Conservation (phyloP, 2,329 filamentous ascomycete species). For the Pyricularia sp. region DNA sequence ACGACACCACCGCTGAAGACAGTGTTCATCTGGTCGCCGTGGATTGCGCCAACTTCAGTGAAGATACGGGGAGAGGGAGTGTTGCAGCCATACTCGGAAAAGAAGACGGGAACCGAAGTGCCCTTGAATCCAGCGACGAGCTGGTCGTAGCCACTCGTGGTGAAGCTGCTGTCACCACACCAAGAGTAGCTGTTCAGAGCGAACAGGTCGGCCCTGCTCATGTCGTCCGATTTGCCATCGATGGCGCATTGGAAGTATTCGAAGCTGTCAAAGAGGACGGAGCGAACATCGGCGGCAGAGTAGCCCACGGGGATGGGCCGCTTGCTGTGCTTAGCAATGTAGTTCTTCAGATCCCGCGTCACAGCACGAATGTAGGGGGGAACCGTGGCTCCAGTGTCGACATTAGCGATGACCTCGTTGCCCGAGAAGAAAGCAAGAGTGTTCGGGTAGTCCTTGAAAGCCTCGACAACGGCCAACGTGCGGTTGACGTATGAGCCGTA, state of each 20-base stretch:
- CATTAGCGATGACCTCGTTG: constrained; percentile 68
- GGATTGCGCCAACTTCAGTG: constrained; percentile 66
- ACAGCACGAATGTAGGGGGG: constrained; percentile 68
- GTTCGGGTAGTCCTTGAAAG: constrained; percentile 59
- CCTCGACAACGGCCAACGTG: constrained; percentile 58
- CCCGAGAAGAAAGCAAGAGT: constrained; percentile 67
- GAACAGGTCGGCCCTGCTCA: constrained; percentile 64
- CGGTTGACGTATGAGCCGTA: constrained; percentile 52
- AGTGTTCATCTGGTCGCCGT: constrained; percentile 58
- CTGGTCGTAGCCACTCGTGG: constrained; percentile 42
- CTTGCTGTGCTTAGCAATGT: constrained; percentile 61
- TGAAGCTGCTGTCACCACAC: constrained; percentile 47
- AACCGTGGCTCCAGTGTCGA: constrained; percentile 46
- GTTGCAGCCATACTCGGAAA: constrained; percentile 78
- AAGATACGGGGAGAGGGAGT: constrained; percentile 60
- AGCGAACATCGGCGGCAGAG: constrained; percentile 70
- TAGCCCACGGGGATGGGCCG: constrained; percentile 69
- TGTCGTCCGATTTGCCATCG: constrained; percentile 41
- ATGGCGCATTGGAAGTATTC: constrained; percentile 64
- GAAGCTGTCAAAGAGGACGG: constrained; percentile 64
- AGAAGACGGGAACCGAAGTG: constrained; percentile 62
- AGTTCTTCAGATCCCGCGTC: constrained; percentile 72
- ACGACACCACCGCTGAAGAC: constrained; percentile 69
- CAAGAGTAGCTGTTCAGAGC: constrained; percentile 69
- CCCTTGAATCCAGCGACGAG: constrained; percentile 55